These are phyloP conservation scores for Pycnococcus provasolii DNA, from an alignment of 139 green algal species.

Conservation along the genomic window DNA sequence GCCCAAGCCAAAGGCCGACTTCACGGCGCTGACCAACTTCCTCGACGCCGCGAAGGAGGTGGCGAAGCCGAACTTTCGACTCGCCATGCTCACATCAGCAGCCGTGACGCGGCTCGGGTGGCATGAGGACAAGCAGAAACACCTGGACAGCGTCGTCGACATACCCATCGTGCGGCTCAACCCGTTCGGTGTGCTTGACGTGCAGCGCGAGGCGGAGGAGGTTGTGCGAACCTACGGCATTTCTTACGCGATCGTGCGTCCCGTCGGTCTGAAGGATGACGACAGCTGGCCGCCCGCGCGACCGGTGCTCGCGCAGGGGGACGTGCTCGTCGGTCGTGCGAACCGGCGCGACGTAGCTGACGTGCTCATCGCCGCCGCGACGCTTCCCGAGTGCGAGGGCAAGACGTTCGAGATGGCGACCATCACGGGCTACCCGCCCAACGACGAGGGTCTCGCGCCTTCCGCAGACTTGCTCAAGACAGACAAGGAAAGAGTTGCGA, in stretches of 20 bases:
- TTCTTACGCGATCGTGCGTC: slow-evolving; percentile 16
- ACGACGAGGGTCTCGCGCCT: background rate
- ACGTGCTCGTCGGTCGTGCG: slow-evolving; percentile 6
- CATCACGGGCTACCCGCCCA: slow-evolving; percentile 6
- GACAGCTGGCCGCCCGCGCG: background rate
- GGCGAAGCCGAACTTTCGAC: background rate
- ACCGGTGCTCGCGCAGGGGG: background rate
- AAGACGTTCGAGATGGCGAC: slow-evolving; percentile 24
- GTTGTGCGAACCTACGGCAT: slow-evolving; percentile 4
- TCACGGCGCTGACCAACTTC: no score
- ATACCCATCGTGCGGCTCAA: slow-evolving; percentile 28
- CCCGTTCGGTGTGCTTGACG: slow-evolving; percentile 19
- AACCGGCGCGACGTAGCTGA: slow-evolving; percentile 14
- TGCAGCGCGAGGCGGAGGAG: slow-evolving; percentile 14
- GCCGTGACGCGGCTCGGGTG: slow-evolving; percentile 1
- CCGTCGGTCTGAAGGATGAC: slow-evolving; percentile 4
- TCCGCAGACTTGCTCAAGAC: slow-evolving; percentile 1
- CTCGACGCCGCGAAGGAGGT: no score
- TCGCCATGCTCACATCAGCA: slow-evolving; percentile 1
- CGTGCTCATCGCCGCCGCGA: slow-evolving; percentile 9
- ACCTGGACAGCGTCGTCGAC: slow-evolving; percentile 7
- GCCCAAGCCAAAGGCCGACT: no score
- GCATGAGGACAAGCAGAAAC: background rate
- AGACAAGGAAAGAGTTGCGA: slow-evolving; percentile 8
- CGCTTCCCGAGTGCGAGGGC: background rate